Percentiles rank a stretch among this genome's conserved stretches.
These are phyloP conservation scores for Curvularia verruculosa DNA, from an alignment of 2,329 filamentous ascomycete genomes.

Conservation along the genomic window DNA sequence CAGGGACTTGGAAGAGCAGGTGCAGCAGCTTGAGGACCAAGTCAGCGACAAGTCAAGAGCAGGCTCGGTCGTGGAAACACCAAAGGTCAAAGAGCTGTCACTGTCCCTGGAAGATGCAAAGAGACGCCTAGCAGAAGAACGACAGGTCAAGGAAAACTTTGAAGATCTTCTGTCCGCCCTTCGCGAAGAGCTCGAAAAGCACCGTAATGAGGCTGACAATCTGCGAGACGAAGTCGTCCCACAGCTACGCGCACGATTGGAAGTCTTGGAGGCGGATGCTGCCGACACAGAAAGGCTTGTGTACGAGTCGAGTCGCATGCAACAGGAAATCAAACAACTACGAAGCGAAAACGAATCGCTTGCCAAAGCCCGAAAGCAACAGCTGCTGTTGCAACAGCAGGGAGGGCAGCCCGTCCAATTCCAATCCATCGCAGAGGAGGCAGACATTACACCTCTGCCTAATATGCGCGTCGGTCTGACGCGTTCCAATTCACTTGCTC, in stretches of 20 bases:
- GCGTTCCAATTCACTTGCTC: constrained; percentile 71
- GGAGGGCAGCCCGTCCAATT: constrained; percentile 58
- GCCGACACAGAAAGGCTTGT: constrained; percentile 73
- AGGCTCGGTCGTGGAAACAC: constrained; percentile 44
- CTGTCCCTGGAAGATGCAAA: constrained; percentile 79
- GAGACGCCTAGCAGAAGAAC: constrained; percentile 82
- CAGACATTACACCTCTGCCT: constrained; percentile 44
- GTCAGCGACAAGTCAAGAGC: constrained; percentile 54
- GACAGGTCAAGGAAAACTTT: constrained; percentile 87
- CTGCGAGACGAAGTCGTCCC: constrained; percentile 87
- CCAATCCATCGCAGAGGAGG: constrained; percentile 67
- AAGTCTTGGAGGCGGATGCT: constrained; percentile 77
- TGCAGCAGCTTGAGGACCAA: constrained; percentile 80
- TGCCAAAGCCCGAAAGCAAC: constrained; percentile 45
- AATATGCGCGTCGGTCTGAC: constrained; percentile 59
- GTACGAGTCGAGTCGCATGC: constrained; percentile 82
- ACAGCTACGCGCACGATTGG: constrained; percentile 74
- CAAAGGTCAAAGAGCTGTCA: constrained; percentile 78
- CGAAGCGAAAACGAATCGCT: constrained; percentile 70
- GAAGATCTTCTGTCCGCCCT: constrained; percentile 88
- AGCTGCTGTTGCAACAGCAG: constrained; percentile 57
- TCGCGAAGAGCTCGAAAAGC: constrained; percentile 78
- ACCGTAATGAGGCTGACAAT: constrained; percentile 88
- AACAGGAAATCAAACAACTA: constrained; percentile 72
- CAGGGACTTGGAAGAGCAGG: constrained; percentile 79